These are phyloP conservation scores for Colletotrichum siamense DNA, from an alignment of 2,329 filamentous ascomycete genomes.

Conservation along the genomic window DNA sequence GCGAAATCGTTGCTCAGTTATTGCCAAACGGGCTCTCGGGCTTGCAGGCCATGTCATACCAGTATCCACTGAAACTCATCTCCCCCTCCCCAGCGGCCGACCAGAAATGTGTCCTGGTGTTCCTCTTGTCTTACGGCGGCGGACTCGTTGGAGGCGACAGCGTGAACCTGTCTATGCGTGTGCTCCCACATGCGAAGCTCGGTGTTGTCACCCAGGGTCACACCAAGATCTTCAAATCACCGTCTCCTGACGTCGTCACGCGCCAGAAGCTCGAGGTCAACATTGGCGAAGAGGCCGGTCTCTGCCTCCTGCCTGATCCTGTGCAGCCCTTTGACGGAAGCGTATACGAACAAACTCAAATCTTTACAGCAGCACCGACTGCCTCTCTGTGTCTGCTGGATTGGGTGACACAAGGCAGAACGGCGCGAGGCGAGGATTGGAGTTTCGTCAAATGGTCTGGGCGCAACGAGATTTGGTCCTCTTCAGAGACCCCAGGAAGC, in stretches of 20 bases:
- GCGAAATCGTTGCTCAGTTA: conserved; percentile 75
- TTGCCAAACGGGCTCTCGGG: conserved; percentile 75
- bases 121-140: conserved; percentile 92
- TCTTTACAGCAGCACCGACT: conserved; percentile 66
- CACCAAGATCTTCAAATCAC: conserved; percentile 94
- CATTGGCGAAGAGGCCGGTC: conserved; percentile 55
- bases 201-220: conserved; percentile 76
- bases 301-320: conserved; percentile 84
- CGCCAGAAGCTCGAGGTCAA: conserved; percentile 60
- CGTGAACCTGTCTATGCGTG: conserved; percentile 73
- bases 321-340: conserved; percentile 89
- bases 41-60: conserved; percentile 79
- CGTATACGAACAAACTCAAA: conserved; percentile 83
- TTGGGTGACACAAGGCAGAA: conserved; percentile 91
- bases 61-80: conserved; percentile 95
- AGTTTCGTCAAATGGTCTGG: conserved; percentile 80
- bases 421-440: conserved; percentile 89
- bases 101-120: conserved; percentile 77
- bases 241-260: conserved; percentile 59
- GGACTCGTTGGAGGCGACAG: conserved; percentile 89
- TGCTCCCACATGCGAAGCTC: conserved; percentile 70
- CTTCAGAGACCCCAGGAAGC: conserved; percentile 33
- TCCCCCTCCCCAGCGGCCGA: conserved; percentile 73
- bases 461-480: conserved; percentile 84
- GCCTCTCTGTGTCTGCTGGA: conserved; percentile 82